Evolutionary conservation across 768 basidiomycete genomes (phyloP).

Genomic region (Cystoderma amianthinum): DNA sequence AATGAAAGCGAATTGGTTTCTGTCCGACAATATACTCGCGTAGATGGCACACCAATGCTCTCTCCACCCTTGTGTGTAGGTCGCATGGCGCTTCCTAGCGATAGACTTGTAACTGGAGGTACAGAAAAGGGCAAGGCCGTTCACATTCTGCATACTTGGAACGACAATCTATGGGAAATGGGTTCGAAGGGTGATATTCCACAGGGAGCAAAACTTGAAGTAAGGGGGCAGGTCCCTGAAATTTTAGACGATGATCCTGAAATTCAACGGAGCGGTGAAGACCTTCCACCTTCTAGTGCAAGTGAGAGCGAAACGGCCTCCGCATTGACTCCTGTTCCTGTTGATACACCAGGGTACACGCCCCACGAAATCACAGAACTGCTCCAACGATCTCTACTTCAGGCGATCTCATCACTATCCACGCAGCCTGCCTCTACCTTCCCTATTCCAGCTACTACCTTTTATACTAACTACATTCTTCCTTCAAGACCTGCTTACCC

Average conservation of each 20-base stretch:
- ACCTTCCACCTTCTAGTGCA: background rate
- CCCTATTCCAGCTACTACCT: slow-evolving; percentile 68
- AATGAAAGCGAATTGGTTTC: slow-evolving; percentile 49
- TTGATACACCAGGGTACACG: slow-evolving; percentile 14
- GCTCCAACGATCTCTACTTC: slow-evolving; percentile 57
- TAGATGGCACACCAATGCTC: slow-evolving; percentile 22
- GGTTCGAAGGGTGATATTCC: slow-evolving; percentile 60
- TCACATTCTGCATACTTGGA: slow-evolving; percentile 65
- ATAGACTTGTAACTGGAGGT: slow-evolving; percentile 32
- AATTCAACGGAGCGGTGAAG: slow-evolving; percentile 8
- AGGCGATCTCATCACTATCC: slow-evolving; percentile 50
- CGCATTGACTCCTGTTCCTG: slow-evolving; percentile 3
- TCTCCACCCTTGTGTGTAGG: slow-evolving; percentile 74
- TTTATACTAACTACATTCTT: slow-evolving; percentile 73
- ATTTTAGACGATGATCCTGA: slow-evolving; percentile 10
- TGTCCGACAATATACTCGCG: slow-evolving; percentile 42
- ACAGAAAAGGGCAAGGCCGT: slow-evolving; percentile 75
- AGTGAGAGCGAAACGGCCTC: slow-evolving; percentile 3
- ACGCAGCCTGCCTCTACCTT: slow-evolving; percentile 47
- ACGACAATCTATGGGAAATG: slow-evolving; percentile 69
- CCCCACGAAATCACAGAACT: slow-evolving; percentile 47
- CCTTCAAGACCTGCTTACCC: slow-evolving; percentile 75
- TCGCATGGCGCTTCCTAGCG: slow-evolving; percentile 51
- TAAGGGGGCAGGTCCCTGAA: slow-evolving; percentile 7
- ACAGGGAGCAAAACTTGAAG: slow-evolving; percentile 20